Percentiles rank a stretch among this genome's conserved stretches.
Evolutionary conservation across 441 rosid genomes (phyloP).

Genomic region (Lepidium campestre): DNA sequence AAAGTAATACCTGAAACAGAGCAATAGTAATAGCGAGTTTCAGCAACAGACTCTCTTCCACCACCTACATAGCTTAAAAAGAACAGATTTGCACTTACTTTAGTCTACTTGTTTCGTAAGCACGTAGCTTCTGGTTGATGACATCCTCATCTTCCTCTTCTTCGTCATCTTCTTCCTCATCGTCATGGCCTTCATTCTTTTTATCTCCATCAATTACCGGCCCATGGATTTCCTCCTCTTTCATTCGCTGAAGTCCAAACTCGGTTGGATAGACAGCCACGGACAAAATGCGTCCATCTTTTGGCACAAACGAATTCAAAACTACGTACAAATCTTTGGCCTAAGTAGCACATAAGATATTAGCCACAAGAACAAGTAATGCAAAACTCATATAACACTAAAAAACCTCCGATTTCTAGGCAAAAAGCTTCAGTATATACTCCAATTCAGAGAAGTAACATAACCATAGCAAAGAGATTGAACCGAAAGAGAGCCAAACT

Average conservation of each 20-base stretch:
- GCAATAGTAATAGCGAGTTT: neutral
- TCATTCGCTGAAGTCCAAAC: conserved; percentile 81
- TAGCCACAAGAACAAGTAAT: neutral
- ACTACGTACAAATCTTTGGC: conserved; percentile 80
- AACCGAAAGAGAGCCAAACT: neutral
- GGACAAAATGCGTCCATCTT: conserved; percentile 66
- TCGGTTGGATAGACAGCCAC: conserved; percentile 88
- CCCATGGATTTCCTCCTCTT: conserved; percentile 91
- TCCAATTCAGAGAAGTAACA: neutral
- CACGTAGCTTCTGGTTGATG: conserved; percentile 42
- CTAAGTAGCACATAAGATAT: conserved; percentile 32
- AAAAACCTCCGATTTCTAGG: neutral
- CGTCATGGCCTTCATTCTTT: conserved; percentile 28
- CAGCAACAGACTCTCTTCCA: neutral
- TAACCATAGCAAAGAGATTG: neutral
- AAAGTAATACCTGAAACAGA: conserved; percentile 57
- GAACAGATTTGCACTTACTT: conserved; percentile 27
- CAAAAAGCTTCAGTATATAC: neutral
- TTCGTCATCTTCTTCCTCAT: conserved; percentile 37
- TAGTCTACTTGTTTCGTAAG: conserved; percentile 49
- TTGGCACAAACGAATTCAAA: conserved; percentile 73
- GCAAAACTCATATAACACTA: neutral
- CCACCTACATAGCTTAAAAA: neutral
- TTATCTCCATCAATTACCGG: conserved; percentile 64
- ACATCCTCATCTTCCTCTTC: conserved; percentile 61